Percentiles rank a stretch among this genome's conserved stretches.
Conservation (phyloP, 805 yeast genomes). For the Clavispora vitiphila region DNA sequence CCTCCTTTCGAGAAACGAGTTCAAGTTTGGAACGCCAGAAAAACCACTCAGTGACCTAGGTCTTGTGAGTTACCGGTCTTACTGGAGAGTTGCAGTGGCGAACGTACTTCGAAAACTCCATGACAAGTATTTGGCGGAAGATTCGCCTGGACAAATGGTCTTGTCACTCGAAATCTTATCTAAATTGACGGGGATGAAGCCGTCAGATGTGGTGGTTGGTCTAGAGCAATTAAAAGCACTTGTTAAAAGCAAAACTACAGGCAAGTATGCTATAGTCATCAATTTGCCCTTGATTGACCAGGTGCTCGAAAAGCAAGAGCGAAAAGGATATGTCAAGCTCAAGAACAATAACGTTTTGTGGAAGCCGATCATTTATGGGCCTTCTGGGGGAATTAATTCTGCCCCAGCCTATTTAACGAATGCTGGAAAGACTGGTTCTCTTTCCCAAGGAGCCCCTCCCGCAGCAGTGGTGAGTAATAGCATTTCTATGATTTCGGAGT, state of each 20-base stretch:
- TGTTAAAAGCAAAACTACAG: conserved; percentile 39
- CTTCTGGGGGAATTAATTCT: conserved; percentile 78
- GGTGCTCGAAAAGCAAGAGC: conserved; percentile 46
- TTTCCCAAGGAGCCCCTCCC: conserved; percentile 2
- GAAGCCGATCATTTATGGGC: conserved; percentile 82
- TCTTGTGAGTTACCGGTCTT: conserved; percentile 74
- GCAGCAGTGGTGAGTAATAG: conserved; percentile 34
- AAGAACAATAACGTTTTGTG: conserved; percentile 57
- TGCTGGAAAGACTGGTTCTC: conserved; percentile 3
- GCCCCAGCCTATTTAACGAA: conserved; percentile 37
- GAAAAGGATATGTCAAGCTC: conserved; percentile 48
- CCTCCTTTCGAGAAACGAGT: conserved; percentile 67
- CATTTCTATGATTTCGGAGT: conserved; percentile 53
- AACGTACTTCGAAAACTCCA: conserved; percentile 33
- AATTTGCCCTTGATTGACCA: conserved; percentile 40
- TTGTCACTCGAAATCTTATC: conserved; percentile 60
- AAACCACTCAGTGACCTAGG: conserved; percentile 91
- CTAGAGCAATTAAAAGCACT: conserved; percentile 72
- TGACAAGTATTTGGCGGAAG: conserved; percentile 12
- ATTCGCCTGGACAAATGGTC: conserved; percentile 4
- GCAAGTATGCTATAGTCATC: conserved; percentile 49
- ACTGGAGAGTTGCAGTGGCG: conserved; percentile 73
- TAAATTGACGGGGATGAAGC: conserved; percentile 74
- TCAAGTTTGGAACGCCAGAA: conserved; percentile 87
- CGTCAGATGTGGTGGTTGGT: conserved; percentile 83